A percentile compares a stretch with the other conserved stretches of the same genome.
These are phyloP conservation scores for Glycine tomentella DNA, from an alignment of 306 rosid species.

Conservation along the genomic window DNA sequence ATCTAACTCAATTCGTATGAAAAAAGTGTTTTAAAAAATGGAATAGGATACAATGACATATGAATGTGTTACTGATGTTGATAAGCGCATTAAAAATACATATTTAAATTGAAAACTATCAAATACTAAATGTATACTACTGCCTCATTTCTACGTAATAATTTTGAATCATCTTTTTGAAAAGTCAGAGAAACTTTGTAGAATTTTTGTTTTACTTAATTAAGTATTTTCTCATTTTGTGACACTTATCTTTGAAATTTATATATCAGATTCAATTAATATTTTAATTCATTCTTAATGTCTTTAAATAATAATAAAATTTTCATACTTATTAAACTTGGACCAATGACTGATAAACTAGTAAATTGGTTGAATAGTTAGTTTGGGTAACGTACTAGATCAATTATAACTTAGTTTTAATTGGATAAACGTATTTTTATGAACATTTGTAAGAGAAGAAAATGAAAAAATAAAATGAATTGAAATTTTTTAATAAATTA, in stretches of 20 bases:
- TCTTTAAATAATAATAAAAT: not conserved
- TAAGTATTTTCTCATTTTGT: not conserved
- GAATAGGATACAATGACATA: no score
- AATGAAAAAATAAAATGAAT: no score
- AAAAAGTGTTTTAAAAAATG: not conserved
- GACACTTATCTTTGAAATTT: not conserved
- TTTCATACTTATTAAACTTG: not conserved
- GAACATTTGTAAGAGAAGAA: no score
- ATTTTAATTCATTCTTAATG: not conserved
- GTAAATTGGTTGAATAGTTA: not conserved
- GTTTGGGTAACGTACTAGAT: not conserved
- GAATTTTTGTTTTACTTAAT: not conserved
- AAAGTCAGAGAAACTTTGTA: not conserved
- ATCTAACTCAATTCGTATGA: not conserved
- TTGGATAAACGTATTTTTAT: no score
- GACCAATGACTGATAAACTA: not conserved
- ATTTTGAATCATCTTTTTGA: not conserved
- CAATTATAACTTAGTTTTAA: not conserved
- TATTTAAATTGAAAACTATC: not conserved
- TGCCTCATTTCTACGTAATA: not conserved
- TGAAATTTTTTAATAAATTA: no score
- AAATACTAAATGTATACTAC: not conserved
- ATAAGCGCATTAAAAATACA: no score
- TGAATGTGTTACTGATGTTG: not conserved
- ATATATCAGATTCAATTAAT: not conserved